phyloP scores from a whole-genome alignment of 345 rosid genomes.

The Populus nigra region DNA sequence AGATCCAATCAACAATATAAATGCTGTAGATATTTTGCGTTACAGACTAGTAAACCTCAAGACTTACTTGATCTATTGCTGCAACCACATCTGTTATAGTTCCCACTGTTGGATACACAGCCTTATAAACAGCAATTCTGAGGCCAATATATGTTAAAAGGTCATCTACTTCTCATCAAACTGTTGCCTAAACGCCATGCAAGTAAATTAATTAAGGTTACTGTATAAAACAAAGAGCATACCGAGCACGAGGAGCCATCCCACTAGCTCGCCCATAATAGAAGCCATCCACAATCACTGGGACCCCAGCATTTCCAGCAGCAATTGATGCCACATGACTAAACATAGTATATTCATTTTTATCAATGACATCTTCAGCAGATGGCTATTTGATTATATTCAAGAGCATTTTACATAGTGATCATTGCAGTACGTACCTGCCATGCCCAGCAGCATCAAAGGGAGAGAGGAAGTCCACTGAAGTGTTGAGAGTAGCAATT shows the following conservation, averaged over 20 bases:
- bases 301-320: constrained; percentile 76
- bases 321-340: constrained; percentile 88
- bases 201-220: not conserved
- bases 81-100: constrained; percentile 79
- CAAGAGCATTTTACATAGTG: not conserved
- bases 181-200: not conserved
- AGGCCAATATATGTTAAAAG: not conserved
- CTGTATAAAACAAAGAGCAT: not conserved
- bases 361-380: not conserved
- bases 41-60: not conserved
- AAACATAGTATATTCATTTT: not conserved
- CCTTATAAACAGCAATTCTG: constrained; percentile 85
- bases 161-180: not conserved
- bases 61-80: constrained; percentile 78
- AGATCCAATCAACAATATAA: not conserved
- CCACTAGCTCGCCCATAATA: constrained; percentile 74
- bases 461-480: constrained; percentile 79
- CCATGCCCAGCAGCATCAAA: constrained; percentile 81
- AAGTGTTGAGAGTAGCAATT: constrained; percentile 45
- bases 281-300: constrained; percentile 68
- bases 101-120: constrained; percentile 71
- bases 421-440: constrained; percentile 49
- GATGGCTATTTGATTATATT: not conserved
- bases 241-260: constrained; percentile 90
- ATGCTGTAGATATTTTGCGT: not conserved